Evolutionary conservation across 2,329 filamentous ascomycete species (phyloP), one percentile per base, ranked within the genome.

Genomic region (Botrytis pseudocinerea): DNA sequence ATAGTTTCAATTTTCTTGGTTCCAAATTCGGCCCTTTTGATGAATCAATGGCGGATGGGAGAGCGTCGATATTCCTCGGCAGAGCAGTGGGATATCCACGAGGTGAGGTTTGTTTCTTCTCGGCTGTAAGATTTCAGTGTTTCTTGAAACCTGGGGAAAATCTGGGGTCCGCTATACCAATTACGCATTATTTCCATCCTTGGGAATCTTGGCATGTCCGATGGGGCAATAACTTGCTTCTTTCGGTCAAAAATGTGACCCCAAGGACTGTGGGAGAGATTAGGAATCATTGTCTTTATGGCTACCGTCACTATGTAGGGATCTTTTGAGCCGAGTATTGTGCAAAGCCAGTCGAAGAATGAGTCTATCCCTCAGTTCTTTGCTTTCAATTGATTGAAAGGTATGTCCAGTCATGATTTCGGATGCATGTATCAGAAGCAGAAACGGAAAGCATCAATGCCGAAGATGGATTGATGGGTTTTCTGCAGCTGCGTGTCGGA

Each of bases 21-120:
- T n/a, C n/a, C 28, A 44, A 22, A 57, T 57, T 69, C 65, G 65
- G 65, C 25, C 65, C 65, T 42, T 69, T 69, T 57, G 25, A 9
- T 25, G 4, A 16, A 32, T 44, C 3, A 20, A 42, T 57, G 38
- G 25, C 48, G 32, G 20, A 32, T 32, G n/a, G 9, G n/a, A 10
- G 25, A 32, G 25, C 8, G 16, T 42, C 2, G 9, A 54, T 12
- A 40, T 54, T 42, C 1, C 35, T 57, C 65, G 48, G 35, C n/a
- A 22, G 57, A 12, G 48, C 25, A 42, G 65, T 68, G 65, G 42
- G 35, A 68, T 68, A n/a, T 35, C 28, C 48, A 42, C 32, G 48
- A 42, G 54, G 48, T 42, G 46, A 28, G 64, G 40, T 68, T 16
- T 54, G 16, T 8, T 5, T 40, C n/a, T 51, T 28, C 28, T 40